Base-by-base conservation (phyloP, 306 rosid species). In the Sicyos baderoa region DNA sequence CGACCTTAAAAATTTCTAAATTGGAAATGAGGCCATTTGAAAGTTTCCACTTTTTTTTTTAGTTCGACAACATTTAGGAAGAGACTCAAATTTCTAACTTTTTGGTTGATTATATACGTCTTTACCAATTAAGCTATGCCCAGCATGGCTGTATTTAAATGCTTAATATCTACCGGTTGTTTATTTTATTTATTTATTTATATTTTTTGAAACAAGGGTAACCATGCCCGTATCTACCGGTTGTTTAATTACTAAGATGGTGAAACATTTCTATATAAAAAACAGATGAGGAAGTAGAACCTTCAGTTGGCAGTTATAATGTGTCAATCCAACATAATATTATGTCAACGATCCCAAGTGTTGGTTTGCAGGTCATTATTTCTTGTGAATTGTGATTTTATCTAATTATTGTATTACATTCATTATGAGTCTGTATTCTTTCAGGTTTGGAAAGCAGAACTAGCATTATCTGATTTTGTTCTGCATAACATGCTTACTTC, bases 401-500 rank as follows among this genome's bases (percentile, higher is more conserved):
- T 72, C 42, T 6, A n/a, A n/a, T 37, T 61, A 53, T 71, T 56
- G 29, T 11, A 15, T 1, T 51, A 10, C 9, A 21, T 60, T 12
- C 22, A 13, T 70, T 7, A 14, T 66, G 16, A 9, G 1, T 13
- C 27, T 2, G 60, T 3, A 17, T 71, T 6, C 18, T 53, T 68
- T 78, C 74, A 92, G 96, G 89, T 92, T 54, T 92, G 96, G 98
- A 86, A 78, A 80, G 96, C 94, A 64, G 95, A 85, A 56, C 79
- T 92, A 5, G 82, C 81, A 9, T 77, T 93, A 58, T 78, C 93
- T 72, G 98, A 92, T 89, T 89, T 92, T 78, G 70, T 87, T 37
- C 80, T 89, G 83, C 88, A 86, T 76, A 87, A 79, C 77, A 75
- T 83, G 75, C 57, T 68, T 35, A 82, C 79, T 63, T 86, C 95